Evolutionary conservation across 2,329 filamentous ascomycete genomes (phyloP), one percentile per base, ranked within the genome.

Genomic region (Corniculantispora saksenae): DNA sequence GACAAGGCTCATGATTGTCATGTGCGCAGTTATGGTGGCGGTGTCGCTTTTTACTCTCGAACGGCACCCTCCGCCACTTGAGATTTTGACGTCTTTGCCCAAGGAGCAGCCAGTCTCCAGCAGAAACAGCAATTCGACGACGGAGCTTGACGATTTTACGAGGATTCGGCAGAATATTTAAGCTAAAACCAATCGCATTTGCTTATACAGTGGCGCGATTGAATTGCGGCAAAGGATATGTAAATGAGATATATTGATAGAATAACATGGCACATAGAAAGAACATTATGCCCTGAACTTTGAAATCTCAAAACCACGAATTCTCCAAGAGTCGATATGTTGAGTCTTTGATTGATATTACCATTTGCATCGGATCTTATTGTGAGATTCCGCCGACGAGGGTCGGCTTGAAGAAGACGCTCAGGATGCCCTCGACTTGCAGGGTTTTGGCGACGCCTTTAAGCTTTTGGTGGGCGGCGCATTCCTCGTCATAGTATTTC

Each of bases 401-500:
- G 61, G 72, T 66, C 1, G 78, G 75, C 70, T 77, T 78, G 61
- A 81, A 80, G 68, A 75, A 81, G 23, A 82, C 76, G 17, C 78
- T 80, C 70, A 81, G 58, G 29, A 79, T 65, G 19, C 77, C 80
- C 43, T 75, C 69, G 10, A 80, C 65, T 8, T 69, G 71, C 29
- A 82, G 67, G 21, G 65, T 69, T 67, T 71, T 71, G 17, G 75
- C 77, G 2, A 70, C 68, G 40, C 70, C 71, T 74, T 81, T 83
- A 66, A 84, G 76, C 27, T 67, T 73, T 64, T 71, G 69, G 68
- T 84, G 82, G 2, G 80, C 80, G n/a, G 71, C 66, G 69, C 81
- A 83, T 62, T 73, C 80, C 12, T 80, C 79, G 73, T 92, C 89
- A 74, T 91, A 92, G 78, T 85, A 92, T 69, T 85, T 81, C 85